phyloP scores from a whole-genome alignment of 78 protist genomes.

The Dictyostelium purpureum region DNA sequence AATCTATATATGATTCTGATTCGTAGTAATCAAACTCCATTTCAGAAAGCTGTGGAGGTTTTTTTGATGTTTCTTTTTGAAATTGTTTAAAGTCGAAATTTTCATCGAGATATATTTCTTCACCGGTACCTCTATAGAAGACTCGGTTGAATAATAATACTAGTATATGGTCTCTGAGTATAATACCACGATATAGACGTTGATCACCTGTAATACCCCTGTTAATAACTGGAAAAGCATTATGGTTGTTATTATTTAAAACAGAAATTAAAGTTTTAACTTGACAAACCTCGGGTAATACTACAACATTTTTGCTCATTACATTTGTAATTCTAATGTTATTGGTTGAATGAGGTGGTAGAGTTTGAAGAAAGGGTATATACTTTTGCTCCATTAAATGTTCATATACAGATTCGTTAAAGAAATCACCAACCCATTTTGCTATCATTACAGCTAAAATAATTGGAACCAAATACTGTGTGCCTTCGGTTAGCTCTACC shows the following conservation, averaged over 20 bases:
- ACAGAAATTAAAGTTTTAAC: constrained; percentile 1
- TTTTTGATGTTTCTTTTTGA: constrained; percentile 27
- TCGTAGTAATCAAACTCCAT: constrained; percentile 21
- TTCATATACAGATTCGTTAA: constrained; percentile 87
- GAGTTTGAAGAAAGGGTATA: constrained; percentile 65
- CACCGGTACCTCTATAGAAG: constrained; percentile 14
- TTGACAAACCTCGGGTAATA: constrained; percentile 51
- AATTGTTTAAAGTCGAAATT: constrained; percentile 24
- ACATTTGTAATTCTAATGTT: constrained; percentile 37
- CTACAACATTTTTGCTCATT: constrained; percentile 65
- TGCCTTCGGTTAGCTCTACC: constrained; percentile 85
- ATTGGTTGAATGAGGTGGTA: constrained; percentile 67
- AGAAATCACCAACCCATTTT: constrained; percentile 86
- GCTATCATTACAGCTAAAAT: constrained; percentile 88
- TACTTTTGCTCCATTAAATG: constrained; percentile 73
- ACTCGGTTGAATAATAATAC: constrained; percentile 16
- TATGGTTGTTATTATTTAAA: constrained; percentile 23
- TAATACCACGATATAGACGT: constrained; percentile 37
- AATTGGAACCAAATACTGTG: constrained; percentile 86
- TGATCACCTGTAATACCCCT: neutral
- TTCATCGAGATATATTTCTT: constrained; percentile 44
- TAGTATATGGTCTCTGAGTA: constrained; percentile 33
- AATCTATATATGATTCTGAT: constrained; percentile 33
- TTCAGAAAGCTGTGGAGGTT: constrained; percentile 31
- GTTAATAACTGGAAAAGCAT: constrained; percentile 40